These are phyloP conservation scores for Annulohypoxylon truncatum DNA, from an alignment of 2,329 filamentous ascomycete genomes.

Conservation along the genomic window DNA sequence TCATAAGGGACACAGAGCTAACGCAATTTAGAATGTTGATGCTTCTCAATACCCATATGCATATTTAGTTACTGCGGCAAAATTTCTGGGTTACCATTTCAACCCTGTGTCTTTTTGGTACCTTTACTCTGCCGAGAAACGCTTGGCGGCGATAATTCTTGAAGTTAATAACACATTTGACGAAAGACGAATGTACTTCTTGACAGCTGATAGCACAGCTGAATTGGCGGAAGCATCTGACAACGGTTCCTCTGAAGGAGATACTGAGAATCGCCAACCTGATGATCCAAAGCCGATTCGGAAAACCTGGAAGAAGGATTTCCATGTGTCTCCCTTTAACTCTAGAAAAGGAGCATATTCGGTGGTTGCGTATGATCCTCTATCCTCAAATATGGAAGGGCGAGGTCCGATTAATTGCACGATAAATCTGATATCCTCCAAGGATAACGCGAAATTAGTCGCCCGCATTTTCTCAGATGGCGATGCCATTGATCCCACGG, in stretches of 20 bases:
- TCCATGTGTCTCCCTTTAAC: slow-evolving; percentile 83
- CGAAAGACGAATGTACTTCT: slow-evolving; percentile 74
- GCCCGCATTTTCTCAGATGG: slow-evolving; percentile 68
- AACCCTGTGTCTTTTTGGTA: slow-evolving; percentile 86
- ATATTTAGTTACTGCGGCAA: slow-evolving; percentile 77
- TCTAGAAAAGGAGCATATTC: slow-evolving; percentile 67
- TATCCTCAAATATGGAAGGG: slow-evolving; percentile 54
- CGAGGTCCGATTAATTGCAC: slow-evolving; percentile 65
- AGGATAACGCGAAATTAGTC: slow-evolving; percentile 69
- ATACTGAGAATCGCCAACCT: background rate
- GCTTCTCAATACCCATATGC: slow-evolving; percentile 71
- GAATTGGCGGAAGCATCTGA: slow-evolving; percentile 22
- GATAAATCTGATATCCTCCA: slow-evolving; percentile 70
- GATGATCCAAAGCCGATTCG: slow-evolving; percentile 53
- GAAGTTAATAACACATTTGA: slow-evolving; percentile 84
- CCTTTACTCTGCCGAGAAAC: slow-evolving; percentile 69
- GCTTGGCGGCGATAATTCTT: slow-evolving; percentile 72
- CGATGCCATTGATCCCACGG: slow-evolving; percentile 60
- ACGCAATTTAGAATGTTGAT: slow-evolving; percentile 62
- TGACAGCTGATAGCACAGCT: slow-evolving; percentile 55
- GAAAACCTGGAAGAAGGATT: slow-evolving; percentile 73
- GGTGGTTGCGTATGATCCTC: slow-evolving; percentile 61
- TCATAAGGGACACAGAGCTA: slow-evolving; percentile 22
- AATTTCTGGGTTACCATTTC: slow-evolving; percentile 76
- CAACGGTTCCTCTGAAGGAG: slow-evolving; percentile 24